Evolutionary conservation across 768 basidiomycete species (phyloP).

Genomic region (Psilocybe cubensis): DNA sequence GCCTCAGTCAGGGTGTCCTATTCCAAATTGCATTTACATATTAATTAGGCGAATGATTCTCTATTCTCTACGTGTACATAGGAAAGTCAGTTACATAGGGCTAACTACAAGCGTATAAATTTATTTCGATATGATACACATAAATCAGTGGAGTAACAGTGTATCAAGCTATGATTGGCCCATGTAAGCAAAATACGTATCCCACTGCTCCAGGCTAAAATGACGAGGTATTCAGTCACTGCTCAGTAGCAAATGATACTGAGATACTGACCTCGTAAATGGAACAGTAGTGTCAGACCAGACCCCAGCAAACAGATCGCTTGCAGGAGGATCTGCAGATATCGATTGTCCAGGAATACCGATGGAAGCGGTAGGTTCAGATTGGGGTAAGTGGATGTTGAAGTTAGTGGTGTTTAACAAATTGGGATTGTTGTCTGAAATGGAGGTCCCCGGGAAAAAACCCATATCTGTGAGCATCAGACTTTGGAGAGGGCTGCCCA

Average conservation of each 20-base stretch:
- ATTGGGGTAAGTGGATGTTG: neutral
- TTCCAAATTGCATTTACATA: too few relatives aligned
- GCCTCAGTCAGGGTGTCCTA: too few relatives aligned
- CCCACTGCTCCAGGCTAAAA: conserved; percentile 7
- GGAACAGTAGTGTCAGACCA: neutral
- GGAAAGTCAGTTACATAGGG: too few relatives aligned
- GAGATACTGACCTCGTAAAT: neutral
- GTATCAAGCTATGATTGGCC: neutral
- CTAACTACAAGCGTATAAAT: neutral
- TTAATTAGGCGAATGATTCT: too few relatives aligned
- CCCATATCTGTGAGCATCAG: conserved; percentile 27
- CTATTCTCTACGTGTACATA: too few relatives aligned
- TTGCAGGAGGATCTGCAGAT: neutral
- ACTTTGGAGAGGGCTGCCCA: neutral
- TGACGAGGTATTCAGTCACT: neutral
- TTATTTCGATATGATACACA: too few relatives aligned
- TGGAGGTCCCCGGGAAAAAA: conserved; percentile 10
- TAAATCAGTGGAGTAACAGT: neutral
- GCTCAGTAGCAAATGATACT: neutral
- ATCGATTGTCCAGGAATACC: neutral
- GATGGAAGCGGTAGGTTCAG: neutral
- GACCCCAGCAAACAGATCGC: neutral
- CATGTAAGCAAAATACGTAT: conserved; percentile 11
- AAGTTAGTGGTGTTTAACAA: neutral
- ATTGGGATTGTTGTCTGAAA: conserved; percentile 8